phyloP scores from a whole-genome alignment of 1,284 basidiomycete species.

The Malassezia slooffiae region DNA sequence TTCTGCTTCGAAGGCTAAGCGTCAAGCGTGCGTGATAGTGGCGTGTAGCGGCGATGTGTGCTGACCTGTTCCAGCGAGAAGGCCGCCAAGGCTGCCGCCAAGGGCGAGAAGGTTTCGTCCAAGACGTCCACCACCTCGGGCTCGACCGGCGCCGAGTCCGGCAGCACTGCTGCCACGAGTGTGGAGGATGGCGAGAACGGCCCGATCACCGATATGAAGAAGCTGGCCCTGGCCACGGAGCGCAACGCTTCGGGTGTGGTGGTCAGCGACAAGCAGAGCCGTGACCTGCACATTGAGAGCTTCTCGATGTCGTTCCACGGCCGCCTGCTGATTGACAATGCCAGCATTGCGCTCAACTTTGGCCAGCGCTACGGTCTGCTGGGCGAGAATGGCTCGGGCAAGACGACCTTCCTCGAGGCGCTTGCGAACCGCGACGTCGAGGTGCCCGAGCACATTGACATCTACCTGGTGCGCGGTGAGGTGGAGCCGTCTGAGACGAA shows the following conservation, averaged over 20 bases:
- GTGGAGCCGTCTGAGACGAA: conserved; percentile 93
- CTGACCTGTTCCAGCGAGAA: conserved; percentile 32
- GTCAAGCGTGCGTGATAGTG: conserved; percentile 39
- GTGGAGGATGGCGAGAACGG: neutral
- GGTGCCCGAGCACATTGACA: conserved; percentile 90
- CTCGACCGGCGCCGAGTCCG: conserved; percentile 20
- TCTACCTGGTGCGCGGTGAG: conserved; percentile 90
- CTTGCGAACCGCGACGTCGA: conserved; percentile 59
- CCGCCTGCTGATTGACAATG: conserved; percentile 78
- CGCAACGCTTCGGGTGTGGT: conserved; percentile 60
- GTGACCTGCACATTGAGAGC: conserved; percentile 94
- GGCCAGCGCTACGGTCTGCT: conserved; percentile 87
- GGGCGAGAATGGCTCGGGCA: conserved; percentile 94
- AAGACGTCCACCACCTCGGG: conserved; percentile 27
- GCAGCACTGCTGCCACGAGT: conserved; percentile 14
- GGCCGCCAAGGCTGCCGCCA: conserved; percentile 42
- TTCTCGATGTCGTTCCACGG: conserved; percentile 97
- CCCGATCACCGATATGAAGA: conserved; percentile 44
- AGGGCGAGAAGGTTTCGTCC: conserved; percentile 35
- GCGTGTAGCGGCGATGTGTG: neutral
- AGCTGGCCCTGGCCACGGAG: conserved; percentile 42
- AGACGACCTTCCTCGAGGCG: conserved; percentile 56
- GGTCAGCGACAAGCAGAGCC: conserved; percentile 76
- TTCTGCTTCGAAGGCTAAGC: conserved; percentile 47
- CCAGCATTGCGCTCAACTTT: conserved; percentile 84